phyloP scores from a whole-genome alignment of 2,329 filamentous ascomycete species.

The Pseudohalonectria lignicola region DNA sequence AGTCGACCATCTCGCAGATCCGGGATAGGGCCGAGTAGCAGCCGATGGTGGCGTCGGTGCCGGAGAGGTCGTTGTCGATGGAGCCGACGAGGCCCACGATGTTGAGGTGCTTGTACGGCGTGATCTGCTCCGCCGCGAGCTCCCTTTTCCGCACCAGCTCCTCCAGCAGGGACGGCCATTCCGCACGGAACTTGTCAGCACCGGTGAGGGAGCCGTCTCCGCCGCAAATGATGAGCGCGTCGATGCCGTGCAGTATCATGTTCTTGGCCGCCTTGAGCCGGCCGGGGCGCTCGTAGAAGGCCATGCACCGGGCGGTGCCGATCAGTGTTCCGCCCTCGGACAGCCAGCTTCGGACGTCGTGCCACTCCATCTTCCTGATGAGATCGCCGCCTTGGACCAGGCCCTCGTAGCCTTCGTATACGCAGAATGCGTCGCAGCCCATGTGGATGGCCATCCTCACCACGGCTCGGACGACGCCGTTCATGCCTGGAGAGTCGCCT shows the following conservation, averaged over 20 bases:
- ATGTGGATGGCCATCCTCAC: slow-evolving; percentile 85
- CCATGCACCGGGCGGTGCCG: slow-evolving; percentile 86
- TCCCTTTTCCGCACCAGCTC: slow-evolving; percentile 71
- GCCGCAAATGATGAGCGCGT: slow-evolving; percentile 92
- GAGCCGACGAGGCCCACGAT: slow-evolving; percentile 94
- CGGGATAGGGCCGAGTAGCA: slow-evolving; percentile 88
- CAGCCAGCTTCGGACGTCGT: slow-evolving; percentile 88
- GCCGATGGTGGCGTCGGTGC: slow-evolving; percentile 94
- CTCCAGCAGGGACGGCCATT: slow-evolving; percentile 81
- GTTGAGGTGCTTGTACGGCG: slow-evolving; percentile 77
- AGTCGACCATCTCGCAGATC: slow-evolving; percentile 93
- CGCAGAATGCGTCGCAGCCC: slow-evolving; percentile 66
- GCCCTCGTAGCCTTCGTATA: slow-evolving; percentile 94
- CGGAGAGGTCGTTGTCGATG: slow-evolving; percentile 97
- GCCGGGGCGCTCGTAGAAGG: slow-evolving; percentile 80
- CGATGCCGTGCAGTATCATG: slow-evolving; percentile 84
- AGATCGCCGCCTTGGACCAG: slow-evolving; percentile 80
- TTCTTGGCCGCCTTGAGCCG: slow-evolving; percentile 84
- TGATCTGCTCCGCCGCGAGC: slow-evolving; percentile 58
- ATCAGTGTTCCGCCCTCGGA: slow-evolving; percentile 93
- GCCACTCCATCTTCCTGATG: slow-evolving; percentile 82
- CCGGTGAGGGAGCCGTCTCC: slow-evolving; percentile 94
- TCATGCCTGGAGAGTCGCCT: slow-evolving; percentile 93
- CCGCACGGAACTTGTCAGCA: slow-evolving; percentile 81
- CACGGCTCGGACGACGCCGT: slow-evolving; percentile 78